Conservation (phyloP, 2,329 filamentous ascomycete genomes). For the Fusarium vanettenii region DNA sequence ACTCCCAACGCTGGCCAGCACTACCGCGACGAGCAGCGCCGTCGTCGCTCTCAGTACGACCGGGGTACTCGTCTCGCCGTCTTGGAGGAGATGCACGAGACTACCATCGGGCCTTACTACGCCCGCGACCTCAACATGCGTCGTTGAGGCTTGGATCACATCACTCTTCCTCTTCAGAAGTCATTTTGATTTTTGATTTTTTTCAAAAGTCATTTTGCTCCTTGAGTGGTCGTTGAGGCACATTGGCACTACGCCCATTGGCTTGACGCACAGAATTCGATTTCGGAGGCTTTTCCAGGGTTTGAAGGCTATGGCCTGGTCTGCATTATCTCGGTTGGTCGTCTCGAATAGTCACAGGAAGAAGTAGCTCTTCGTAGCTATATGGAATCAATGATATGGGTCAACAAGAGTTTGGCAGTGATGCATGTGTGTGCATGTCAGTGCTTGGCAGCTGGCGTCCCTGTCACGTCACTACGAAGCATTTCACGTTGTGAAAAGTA, state of each 20-base stretch:
- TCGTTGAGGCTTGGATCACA: conserved; percentile 13
- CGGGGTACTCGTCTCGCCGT: conserved; percentile 81
- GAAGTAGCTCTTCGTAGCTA: conserved; percentile 32
- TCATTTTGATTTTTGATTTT: conserved; percentile 34
- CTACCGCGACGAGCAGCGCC: conserved; percentile 79
- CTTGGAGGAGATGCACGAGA: conserved; percentile 69
- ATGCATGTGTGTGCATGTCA: neutral
- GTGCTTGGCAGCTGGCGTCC: neutral
- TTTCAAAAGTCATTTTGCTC: conserved; percentile 31
- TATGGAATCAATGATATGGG: conserved; percentile 27
- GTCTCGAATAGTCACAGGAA: conserved; percentile 30
- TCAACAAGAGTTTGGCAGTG: neutral
- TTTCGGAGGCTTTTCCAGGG: conserved; percentile 27
- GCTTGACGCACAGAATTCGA: conserved; percentile 24
- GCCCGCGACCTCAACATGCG: conserved; percentile 26
- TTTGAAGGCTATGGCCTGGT: conserved; percentile 24
- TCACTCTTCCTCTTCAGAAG: conserved; percentile 7
- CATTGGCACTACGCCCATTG: conserved; percentile 8
- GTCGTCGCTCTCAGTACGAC: conserved; percentile 82
- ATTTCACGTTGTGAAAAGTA: neutral
- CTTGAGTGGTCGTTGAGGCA: conserved; percentile 27
- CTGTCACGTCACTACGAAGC: neutral
- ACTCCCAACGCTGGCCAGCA: conserved; percentile 82
- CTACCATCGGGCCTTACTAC: conserved; percentile 55
- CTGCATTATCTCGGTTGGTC: conserved; percentile 41